phyloP scores from a whole-genome alignment of 2,329 filamentous ascomycete genomes.

The Colletotrichum incanum region DNA sequence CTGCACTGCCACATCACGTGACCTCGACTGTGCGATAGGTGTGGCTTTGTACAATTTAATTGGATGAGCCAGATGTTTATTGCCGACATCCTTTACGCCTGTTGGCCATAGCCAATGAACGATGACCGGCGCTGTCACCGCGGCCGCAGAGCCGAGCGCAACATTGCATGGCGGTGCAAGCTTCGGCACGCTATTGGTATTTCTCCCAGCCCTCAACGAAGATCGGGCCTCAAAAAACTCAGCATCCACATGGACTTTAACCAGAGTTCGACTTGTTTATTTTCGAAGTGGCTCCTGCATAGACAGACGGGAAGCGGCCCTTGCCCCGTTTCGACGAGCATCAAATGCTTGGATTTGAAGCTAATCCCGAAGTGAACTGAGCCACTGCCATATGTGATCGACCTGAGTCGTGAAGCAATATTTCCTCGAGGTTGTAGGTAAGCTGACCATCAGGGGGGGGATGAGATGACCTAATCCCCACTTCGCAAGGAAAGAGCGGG shows the following conservation, averaged over 20 bases:
- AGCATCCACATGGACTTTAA: background rate
- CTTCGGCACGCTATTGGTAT: background rate
- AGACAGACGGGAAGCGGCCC: conserved; percentile 2
- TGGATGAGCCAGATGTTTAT: background rate
- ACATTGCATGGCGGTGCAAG: background rate
- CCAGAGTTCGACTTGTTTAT: background rate
- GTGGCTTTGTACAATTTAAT: background rate
- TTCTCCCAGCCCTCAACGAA: background rate
- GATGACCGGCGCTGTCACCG: background rate
- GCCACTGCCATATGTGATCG: background rate
- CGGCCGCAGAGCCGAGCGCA: no score
- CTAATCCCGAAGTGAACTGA: conserved; percentile 3
- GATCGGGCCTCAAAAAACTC: background rate
- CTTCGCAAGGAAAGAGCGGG: no score
- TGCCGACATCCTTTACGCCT: background rate
- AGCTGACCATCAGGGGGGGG: no score
- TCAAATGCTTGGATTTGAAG: conserved; percentile 16
- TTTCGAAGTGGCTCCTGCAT: conserved; percentile 17
- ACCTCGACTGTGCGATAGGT: background rate
- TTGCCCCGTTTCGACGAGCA: background rate
- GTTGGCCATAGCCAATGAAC: background rate
- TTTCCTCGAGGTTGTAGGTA: no score
- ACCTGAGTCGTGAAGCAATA: conserved; percentile 8
- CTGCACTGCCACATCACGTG: background rate
- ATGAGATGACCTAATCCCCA: no score